Evolutionary conservation across 2,329 filamentous ascomycete species (phyloP), one percentile per base, ranked within the genome.

Genomic region (Calonectria hongkongensis): DNA sequence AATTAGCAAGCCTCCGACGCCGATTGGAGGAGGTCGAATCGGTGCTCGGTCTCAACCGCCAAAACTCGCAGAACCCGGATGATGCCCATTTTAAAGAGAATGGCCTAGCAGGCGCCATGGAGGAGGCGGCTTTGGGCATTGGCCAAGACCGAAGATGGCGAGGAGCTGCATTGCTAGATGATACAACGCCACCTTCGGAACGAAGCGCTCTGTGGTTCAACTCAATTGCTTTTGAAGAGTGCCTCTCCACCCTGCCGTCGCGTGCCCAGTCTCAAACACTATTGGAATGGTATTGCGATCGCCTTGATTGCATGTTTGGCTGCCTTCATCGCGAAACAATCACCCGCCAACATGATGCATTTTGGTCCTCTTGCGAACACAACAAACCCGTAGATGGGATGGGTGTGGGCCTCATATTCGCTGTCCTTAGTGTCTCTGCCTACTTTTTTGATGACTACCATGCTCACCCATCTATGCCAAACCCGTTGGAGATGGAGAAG

Each of bases 21-120:
- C 54, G 54, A 60, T 60, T 60, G 54, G 54, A 60, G 33, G 54
- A 60, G 33, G 54, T 60, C 27, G 54, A 60, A 5, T 60, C 54
- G 8, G 21, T 27, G 10, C 54, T 60, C 4, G 54, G 54, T 13
- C 27, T 60, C 21, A 27, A 18, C 25, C 54, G 54, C 54, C 54
- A 60, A 41, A 41, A 41, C 54, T 1, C 33, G 5, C 54, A 43
- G 5, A 60, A 21, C 36, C 54, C 39, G 41, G 54, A 60, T 28
- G 54, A 60, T 25, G 2, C 54, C 6, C 54, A 60, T 60, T 60
- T 60, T 21, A 60, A 60, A 27, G 54, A 60, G 54, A 60, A 60
- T 15, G 54, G 54, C 15, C 54, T 60, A 15, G 54, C 54, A 2
- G 54, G 54, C 15, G 54, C 54, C 21, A 60, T 60, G 54, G 54